Evolutionary conservation across 148 eudicot species (phyloP).

Genomic region (Camellia japonica): DNA sequence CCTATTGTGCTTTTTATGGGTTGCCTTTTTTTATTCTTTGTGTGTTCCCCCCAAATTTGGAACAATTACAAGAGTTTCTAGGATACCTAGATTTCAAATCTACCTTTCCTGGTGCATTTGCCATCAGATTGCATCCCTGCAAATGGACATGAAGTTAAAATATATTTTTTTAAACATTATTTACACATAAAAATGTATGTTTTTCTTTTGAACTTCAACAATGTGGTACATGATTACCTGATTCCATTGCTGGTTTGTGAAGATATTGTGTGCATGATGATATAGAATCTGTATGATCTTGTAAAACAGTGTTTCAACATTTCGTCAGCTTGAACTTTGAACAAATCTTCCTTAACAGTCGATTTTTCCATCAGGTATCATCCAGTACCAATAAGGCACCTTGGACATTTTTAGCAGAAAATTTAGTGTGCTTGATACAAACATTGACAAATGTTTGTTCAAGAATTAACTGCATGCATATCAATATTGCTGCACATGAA

Average conservation of each 20-base stretch:
- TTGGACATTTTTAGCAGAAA: neutral
- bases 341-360: neutral
- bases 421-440: neutral
- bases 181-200: neutral
- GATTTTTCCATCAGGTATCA: neutral
- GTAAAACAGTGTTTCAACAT: neutral
- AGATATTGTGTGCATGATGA: too few species aligned
- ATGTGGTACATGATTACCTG: neutral
- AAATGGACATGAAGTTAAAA: neutral
- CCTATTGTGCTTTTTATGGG: neutral
- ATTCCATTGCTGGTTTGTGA: neutral
- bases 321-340: conserved; percentile 4
- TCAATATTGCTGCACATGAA: neutral
- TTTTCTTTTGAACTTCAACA: neutral
- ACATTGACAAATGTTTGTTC: neutral
- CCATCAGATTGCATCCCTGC: neutral
- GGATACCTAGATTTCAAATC: neutral
- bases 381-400: conserved; percentile 3
- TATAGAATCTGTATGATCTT: neutral
- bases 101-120: neutral
- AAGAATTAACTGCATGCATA: neutral
- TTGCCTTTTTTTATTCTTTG: too few species aligned
- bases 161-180: neutral
- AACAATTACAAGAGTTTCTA: neutral
- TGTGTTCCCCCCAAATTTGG: neutral